Conservation (phyloP, 2,329 filamentous ascomycete species). For the Neospermospora avenae region DNA sequence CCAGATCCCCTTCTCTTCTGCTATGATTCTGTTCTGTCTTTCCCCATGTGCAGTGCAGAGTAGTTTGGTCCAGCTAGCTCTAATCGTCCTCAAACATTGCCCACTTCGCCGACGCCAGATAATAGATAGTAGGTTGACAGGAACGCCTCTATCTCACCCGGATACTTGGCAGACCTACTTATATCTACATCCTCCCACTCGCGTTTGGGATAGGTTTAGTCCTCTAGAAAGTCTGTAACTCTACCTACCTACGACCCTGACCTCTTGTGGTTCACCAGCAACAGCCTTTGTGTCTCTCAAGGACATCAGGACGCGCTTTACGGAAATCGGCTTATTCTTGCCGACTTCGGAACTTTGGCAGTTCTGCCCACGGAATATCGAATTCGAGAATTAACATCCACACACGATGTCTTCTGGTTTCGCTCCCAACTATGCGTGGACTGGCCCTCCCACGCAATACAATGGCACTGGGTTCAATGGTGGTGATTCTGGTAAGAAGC, state of each 20-base stretch:
- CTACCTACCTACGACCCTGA: no score
- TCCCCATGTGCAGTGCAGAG: neutral
- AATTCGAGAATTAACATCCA: constrained; percentile 8
- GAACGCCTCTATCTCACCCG: constrained; percentile 6
- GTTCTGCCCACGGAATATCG: neutral
- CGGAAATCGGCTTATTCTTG: neutral
- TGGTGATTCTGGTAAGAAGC: constrained; percentile 36
- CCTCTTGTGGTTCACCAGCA: neutral
- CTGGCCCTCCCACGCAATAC: constrained; percentile 56
- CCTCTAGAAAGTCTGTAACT: neutral
- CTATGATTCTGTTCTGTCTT: neutral
- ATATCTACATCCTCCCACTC: neutral
- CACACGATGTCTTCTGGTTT: constrained; percentile 24
- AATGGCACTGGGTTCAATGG: constrained; percentile 52
- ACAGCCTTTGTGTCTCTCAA: neutral
- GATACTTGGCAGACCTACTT: constrained; percentile 3
- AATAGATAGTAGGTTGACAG: constrained; percentile 1
- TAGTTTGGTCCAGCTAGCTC: neutral
- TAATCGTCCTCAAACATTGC: constrained; percentile 1
- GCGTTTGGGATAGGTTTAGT: neutral
- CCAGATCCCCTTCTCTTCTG: constrained; percentile 18
- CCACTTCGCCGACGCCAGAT: constrained; percentile 5
- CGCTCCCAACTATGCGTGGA: constrained; percentile 47
- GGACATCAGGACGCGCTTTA: constrained; percentile 7
- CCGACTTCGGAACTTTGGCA: constrained; percentile 21